Percentiles rank a stretch among this genome's conserved stretches.
phyloP scores from a whole-genome alignment of 495 filamentous ascomycete species.

The Neurospora hispaniola region DNA sequence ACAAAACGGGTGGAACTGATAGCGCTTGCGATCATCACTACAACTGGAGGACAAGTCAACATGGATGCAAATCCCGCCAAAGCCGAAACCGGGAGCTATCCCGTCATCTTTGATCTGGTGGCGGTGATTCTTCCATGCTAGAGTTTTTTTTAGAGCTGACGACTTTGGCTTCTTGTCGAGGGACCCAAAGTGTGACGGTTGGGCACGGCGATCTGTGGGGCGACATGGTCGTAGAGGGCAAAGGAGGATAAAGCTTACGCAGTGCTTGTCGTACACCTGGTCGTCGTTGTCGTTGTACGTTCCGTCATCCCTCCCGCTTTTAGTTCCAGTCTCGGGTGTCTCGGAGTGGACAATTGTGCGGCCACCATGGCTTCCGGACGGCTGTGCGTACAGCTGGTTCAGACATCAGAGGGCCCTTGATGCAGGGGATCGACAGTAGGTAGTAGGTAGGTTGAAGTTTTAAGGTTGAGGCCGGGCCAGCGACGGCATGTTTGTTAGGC shows the following conservation, averaged over 20 bases:
- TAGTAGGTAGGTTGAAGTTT: background rate
- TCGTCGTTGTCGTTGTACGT: constrained; percentile 7
- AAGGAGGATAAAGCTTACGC: constrained; percentile 11
- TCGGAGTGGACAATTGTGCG: background rate
- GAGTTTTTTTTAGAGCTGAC: background rate
- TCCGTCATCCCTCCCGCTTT: background rate
- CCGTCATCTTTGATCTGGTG: background rate
- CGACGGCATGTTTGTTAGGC: background rate
- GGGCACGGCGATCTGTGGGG: background rate
- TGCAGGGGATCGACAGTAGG: background rate
- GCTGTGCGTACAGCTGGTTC: background rate
- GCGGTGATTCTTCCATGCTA: background rate
- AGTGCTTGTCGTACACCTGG: constrained; percentile 15
- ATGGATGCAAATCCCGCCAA: background rate
- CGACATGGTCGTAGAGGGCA: background rate
- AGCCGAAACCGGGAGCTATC: background rate
- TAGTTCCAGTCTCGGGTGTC: background rate
- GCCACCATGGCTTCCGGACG: background rate
- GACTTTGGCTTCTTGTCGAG: background rate
- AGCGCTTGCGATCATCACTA: background rate
- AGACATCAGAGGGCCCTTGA: background rate
- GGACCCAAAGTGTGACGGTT: background rate
- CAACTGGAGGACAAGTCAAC: background rate
- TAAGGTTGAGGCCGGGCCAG: background rate
- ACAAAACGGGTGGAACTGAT: background rate